Percentiles rank a stretch among this genome's conserved stretches.
Conservation (phyloP, 176 grass and related monocot genomes). For the Avena sativa region DNA sequence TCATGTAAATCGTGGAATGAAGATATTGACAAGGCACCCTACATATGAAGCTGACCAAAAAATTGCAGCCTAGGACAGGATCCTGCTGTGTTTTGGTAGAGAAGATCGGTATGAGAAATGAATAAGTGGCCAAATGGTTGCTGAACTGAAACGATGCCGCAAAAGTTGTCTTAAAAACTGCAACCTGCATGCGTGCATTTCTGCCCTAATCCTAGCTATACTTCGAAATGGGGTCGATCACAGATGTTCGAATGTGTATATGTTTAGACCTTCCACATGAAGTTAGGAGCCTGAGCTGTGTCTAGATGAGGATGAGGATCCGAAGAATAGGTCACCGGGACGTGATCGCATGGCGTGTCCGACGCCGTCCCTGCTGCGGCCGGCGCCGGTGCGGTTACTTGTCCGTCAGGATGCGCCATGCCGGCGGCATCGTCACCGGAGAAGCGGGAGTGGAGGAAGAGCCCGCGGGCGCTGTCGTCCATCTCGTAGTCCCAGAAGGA, state of each 20-base stretch:
- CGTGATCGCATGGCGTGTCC: conserved; percentile 39
- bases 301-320: not conserved
- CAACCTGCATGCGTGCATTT: conserved; percentile 50
- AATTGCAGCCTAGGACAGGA: conserved; percentile 42
- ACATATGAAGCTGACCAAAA: conserved; percentile 44
- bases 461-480: conserved; percentile 68
- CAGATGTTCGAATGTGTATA: not conserved
- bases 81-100: conserved; percentile 3
- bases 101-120: not conserved
- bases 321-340: conserved; percentile 52
- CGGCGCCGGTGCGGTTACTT: not conserved
- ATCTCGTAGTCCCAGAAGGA: conserved; percentile 91
- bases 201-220: conserved; percentile 28
- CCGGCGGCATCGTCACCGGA: conserved; percentile 38
- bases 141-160: conserved; percentile 30
- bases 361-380: not conserved
- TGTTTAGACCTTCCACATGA: conserved; percentile 53
- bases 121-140: conserved; percentile 24
- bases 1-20: not conserved
- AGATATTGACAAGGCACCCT: conserved; percentile 34
- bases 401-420: conserved; percentile 17
- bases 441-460: conserved; percentile 73
- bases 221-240: not conserved
- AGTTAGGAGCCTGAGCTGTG: conserved; percentile 35
- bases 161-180: conserved; percentile 58